Evolutionary conservation across 805 yeast genomes (phyloP).

Genomic region (Saccharomycopsis fodiens): DNA sequence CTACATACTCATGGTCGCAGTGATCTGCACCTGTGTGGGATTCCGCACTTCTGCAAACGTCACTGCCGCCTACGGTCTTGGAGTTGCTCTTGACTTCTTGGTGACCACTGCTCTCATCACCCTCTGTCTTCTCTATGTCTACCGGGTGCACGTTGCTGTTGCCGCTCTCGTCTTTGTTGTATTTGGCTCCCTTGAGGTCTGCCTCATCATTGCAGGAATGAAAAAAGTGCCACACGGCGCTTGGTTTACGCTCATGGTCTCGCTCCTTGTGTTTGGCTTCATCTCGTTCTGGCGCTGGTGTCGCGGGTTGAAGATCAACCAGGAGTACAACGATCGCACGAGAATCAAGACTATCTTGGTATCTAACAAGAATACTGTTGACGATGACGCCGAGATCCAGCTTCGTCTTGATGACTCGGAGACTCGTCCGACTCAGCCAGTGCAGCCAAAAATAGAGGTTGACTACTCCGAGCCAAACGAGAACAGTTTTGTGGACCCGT

Average conservation of each 20-base stretch:
- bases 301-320: slow-evolving; percentile 33
- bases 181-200: slow-evolving; percentile 41
- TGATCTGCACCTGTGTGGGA: slow-evolving; percentile 43
- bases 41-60: slow-evolving; percentile 42
- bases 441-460: not conserved
- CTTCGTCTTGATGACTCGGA: not conserved
- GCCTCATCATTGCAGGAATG: slow-evolving; percentile 40
- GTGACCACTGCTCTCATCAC: slow-evolving; percentile 42
- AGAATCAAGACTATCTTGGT: slow-evolving; percentile 2
- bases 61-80: slow-evolving; percentile 55
- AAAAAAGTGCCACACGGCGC: slow-evolving; percentile 52
- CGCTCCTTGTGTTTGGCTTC: slow-evolving; percentile 31
- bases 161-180: slow-evolving; percentile 27
- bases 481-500: slow-evolving; percentile 10
- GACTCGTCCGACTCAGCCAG: not conserved
- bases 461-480: not conserved
- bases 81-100: slow-evolving; percentile 47
- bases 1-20: slow-evolving; percentile 44
- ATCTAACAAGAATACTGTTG: slow-evolving; percentile 12
- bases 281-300: slow-evolving; percentile 43
- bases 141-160: slow-evolving; percentile 30
- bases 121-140: slow-evolving; percentile 40
- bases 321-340: slow-evolving; percentile 27
- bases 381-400: not conserved
- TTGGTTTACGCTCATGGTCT: slow-evolving; percentile 49